Evolutionary conservation across 257 asterid genomes (phyloP), one percentile per base, ranked within the genome.

Genomic region (Plantago elongata): DNA sequence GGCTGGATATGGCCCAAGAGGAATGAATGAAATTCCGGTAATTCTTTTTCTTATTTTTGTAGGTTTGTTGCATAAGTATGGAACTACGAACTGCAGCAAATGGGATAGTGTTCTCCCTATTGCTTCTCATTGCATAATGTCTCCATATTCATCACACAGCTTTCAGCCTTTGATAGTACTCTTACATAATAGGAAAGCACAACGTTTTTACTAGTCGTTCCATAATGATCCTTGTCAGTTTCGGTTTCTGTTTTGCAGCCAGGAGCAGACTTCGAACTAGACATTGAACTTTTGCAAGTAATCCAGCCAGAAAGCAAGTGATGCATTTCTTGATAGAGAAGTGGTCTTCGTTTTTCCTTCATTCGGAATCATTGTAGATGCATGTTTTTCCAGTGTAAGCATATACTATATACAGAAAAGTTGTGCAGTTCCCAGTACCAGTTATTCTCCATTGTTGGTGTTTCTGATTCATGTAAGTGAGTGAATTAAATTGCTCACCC

Each of bases 1-100:
- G 61, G 90, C 84, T 48, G 98, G 97, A 11, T 92, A 86, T 62
- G 97, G 97, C 18, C 72, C 81, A 15, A 86, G 44, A 70, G 97
- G 98, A 68, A 89, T 92, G 95, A 86, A 83, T 54, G 98, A 92
- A 76, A 92, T 92, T 22, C 97, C 98, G 83, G 97, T 92, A 89
- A 62, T 37, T 50, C 50, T 62, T 63, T 43, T 12, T 29, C 18
- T 47, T 47, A 13, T 13, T 5, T 47, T 3, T 47, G 15, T 5
- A 5, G 1, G 52, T n/a, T 49, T 49, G 2, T 5, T 49, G 54
- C 4, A 0, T 3, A n/a, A 49, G 7, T 13, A 34, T 7, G 5
- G 3, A 4, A 34, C 27, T 22, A 22, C 27, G 8, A 34, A 34
- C 8, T 34, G 40, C 40, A 34, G 40, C 40, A 34, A 34, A 34